phyloP scores from a whole-genome alignment of 306 rosid species.

The Herpetospermum pedunculosum region DNA sequence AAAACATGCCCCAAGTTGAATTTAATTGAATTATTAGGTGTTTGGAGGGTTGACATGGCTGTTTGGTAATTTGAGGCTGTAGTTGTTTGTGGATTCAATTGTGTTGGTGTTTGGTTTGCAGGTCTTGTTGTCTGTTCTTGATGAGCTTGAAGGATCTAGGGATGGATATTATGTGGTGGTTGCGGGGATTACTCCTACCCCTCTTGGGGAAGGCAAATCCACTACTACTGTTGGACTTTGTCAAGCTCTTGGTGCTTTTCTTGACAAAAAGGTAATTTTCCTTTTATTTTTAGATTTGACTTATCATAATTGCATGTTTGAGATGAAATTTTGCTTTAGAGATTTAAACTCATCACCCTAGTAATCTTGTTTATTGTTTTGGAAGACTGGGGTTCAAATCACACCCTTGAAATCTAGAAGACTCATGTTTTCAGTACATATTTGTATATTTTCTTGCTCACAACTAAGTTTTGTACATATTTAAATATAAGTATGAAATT shows the following conservation, averaged over 20 bases:
- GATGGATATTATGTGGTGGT: conserved; percentile 96
- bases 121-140: conserved; percentile 75
- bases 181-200: conserved; percentile 96
- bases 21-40: neutral
- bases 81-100: neutral
- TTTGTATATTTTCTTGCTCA: neutral
- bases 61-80: neutral
- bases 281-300: neutral
- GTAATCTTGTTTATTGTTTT: neutral
- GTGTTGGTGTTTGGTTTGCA: conserved; percentile 11
- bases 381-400: neutral
- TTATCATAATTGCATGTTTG: neutral
- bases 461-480: neutral
- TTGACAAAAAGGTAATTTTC: conserved; percentile 60
- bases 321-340: too few relatives aligned
- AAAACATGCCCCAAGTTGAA: too few relatives aligned
- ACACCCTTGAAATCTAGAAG: neutral
- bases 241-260: conserved; percentile 98
- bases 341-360: neutral
- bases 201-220: conserved; percentile 98
- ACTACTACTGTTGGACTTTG: conserved; percentile 98
- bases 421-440: neutral
- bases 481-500: neutral
- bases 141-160: conserved; percentile 48
- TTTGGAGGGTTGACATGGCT: neutral